These are phyloP conservation scores for Kernera saxatilis DNA, from an alignment of 345 rosid species.

Conservation along the genomic window DNA sequence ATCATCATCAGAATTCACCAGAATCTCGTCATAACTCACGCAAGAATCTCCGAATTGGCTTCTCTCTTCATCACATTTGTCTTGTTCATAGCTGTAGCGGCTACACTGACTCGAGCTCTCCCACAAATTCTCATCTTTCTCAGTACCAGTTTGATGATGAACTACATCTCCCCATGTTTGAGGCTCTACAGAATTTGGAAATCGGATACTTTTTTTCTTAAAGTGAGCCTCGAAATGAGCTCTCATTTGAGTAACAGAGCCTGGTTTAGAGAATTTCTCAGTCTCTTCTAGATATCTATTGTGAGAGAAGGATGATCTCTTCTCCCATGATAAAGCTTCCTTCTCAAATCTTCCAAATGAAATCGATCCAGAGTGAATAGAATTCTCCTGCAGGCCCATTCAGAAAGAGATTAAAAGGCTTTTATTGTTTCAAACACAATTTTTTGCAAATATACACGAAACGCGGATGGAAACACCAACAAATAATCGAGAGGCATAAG, in stretches of 20 bases:
- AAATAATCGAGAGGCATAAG: neutral
- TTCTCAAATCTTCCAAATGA: constrained; percentile 90
- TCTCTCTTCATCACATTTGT: constrained; percentile 14
- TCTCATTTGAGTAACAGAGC: constrained; percentile 71
- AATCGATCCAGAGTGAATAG: constrained; percentile 72
- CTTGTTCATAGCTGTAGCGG: neutral
- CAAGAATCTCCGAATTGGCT: constrained; percentile 27
- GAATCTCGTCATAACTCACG: constrained; percentile 38
- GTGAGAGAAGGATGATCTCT: constrained; percentile 79
- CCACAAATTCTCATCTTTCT: constrained; percentile 21
- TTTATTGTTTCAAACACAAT: neutral
- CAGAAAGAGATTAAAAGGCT: neutral
- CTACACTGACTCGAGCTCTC: constrained; percentile 24
- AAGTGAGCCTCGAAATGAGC: constrained; percentile 87
- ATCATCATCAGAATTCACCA: constrained; percentile 11
- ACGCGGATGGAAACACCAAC: neutral
- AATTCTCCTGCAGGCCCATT: constrained; percentile 51
- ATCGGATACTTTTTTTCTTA: constrained; percentile 53
- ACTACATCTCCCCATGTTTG: constrained; percentile 27
- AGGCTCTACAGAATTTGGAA: constrained; percentile 39
- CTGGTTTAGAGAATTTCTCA: constrained; percentile 73
- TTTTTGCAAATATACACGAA: neutral
- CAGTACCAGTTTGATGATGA: constrained; percentile 24
- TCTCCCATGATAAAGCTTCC: constrained; percentile 73
- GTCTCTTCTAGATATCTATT: constrained; percentile 87